Evolutionary conservation across 345 rosid genomes (phyloP).

Genomic region (Aquilaria malaccensis): DNA sequence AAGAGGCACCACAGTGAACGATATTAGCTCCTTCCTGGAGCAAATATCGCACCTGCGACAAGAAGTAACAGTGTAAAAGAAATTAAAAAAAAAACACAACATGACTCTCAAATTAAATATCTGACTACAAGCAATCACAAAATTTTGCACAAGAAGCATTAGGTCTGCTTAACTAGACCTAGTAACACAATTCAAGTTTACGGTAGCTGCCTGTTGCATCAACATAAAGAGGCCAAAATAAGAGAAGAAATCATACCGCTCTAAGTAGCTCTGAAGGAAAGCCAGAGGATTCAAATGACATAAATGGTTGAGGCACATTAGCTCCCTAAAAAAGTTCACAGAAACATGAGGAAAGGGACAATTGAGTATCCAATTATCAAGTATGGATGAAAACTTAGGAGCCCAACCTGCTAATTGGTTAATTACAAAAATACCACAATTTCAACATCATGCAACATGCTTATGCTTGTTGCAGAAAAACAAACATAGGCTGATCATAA

Average conservation of each 20-base stretch:
- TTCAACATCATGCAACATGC: too few species aligned
- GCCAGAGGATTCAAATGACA: slow-evolving; percentile 64
- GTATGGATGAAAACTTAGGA: too few species aligned
- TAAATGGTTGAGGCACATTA: slow-evolving; percentile 64
- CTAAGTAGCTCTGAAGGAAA: slow-evolving; percentile 82
- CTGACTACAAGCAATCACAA: slow-evolving; percentile 39
- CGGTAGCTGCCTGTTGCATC: neutral
- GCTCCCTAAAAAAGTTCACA: slow-evolving; percentile 41
- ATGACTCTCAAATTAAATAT: slow-evolving; percentile 35
- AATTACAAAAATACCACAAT: too few species aligned
- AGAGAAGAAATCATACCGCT: slow-evolving; percentile 50
- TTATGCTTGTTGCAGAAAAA: too few species aligned
- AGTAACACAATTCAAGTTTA: slow-evolving; percentile 7
- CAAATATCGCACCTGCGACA: slow-evolving; percentile 99
- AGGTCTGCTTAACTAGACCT: neutral
- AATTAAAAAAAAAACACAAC: slow-evolving; percentile 60
- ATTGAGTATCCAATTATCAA: neutral
- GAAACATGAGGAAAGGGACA: neutral
- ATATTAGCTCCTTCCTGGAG: slow-evolving; percentile 97
- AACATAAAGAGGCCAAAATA: slow-evolving; percentile 4
- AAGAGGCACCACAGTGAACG: slow-evolving; percentile 90
- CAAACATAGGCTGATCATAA: too few species aligned
- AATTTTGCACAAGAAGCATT: slow-evolving; percentile 13
- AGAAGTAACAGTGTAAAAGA: slow-evolving; percentile 33
- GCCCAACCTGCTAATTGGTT: too few species aligned